Conservation (phyloP, 768 basidiomycete species). For the Mycena rebaudengoi region DNA sequence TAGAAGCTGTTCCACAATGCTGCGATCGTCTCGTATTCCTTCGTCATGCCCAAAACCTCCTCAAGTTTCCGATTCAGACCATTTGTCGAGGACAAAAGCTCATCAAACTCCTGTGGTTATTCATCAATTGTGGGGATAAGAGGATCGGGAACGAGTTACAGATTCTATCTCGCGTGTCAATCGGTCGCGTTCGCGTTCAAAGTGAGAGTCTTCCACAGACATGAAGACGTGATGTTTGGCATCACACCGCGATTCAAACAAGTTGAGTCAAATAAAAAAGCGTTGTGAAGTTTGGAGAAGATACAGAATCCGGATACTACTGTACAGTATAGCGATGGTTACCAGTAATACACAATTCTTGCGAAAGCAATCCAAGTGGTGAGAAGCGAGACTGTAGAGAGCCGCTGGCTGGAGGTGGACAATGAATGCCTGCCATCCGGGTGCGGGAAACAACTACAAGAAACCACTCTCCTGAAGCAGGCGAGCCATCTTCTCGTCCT, state of each 20-base stretch:
- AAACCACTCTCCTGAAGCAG: constrained; percentile 90
- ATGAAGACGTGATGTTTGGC: too few species aligned
- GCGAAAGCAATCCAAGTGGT: constrained; percentile 1
- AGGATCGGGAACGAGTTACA: constrained; percentile 48
- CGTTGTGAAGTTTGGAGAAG: not conserved
- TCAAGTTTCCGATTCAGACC: constrained; percentile 90
- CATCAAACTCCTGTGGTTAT: constrained; percentile 81
- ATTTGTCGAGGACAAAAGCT: constrained; percentile 85
- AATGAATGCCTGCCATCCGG: constrained; percentile 19
- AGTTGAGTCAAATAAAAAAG: too few species aligned
- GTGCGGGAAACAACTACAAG: constrained; percentile 67
- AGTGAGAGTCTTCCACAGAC: too few species aligned
- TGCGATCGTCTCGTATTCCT: constrained; percentile 90
- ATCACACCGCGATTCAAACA: not conserved
- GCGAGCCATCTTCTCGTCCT: constrained; percentile 96
- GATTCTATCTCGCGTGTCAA: constrained; percentile 78
- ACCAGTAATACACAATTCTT: constrained; percentile 19
- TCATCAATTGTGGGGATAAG: not conserved
- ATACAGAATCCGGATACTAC: constrained; percentile 22
- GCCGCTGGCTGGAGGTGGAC: not conserved
- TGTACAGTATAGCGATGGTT: constrained; percentile 20
- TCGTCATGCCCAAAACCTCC: constrained; percentile 91
- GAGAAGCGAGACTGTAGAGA: not conserved
- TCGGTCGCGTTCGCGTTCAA: constrained; percentile 81
- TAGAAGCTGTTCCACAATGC: constrained; percentile 86